Base-by-base conservation (phyloP, 345 rosid species). In the Microcos paniculata region DNA sequence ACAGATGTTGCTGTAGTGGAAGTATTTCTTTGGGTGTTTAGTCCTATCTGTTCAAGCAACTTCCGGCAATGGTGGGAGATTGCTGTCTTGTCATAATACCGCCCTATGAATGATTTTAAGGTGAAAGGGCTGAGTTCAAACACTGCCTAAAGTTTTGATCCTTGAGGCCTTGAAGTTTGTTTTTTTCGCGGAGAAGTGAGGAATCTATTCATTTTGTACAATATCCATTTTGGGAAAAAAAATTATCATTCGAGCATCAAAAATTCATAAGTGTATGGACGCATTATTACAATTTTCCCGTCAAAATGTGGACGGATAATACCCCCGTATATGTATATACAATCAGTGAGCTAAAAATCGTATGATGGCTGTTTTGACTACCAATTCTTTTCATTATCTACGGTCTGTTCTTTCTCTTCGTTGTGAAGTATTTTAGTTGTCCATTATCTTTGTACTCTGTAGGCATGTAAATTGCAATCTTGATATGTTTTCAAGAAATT, bases 171-270 rank as follows among this genome's bases (percentile, higher is more conserved):
- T 19, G 59, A 51, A 63, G 77, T 62, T 77, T 55, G 68, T 48
- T 68, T 48, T 76, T 79, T 67, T 71, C 85, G 76, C 49, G 15
- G 66, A 78, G 71, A 49, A 73, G 59, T 58, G 8, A 65, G 49
- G 70, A 53, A 73, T 70, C 63, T 26, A 48, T 71, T 72, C 62
- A 62, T 78, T 77, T 76, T 71, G 62, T 24, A 71, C 1, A 15
- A 55, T 23, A 33, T 24, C 14, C 51, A 35, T 23, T 56, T 55
- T 38, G 45, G 30, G 0, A 4, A 26, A 26, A 35, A 35, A 35
- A 2, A 35, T 4, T 3, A 16, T 6, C 11, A 48, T 16, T 26
- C n/a, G n/a, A 48, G 23, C 56, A 59, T 28, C n/a, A 35, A 35
- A 61, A 61, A 58, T 6, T 15, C 21, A 30, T 61, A 10, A 30